Evolutionary conservation across 495 filamentous ascomycete genomes (phyloP), one percentile per base, ranked within the genome.

Genomic region (Terfezia boudieri): DNA sequence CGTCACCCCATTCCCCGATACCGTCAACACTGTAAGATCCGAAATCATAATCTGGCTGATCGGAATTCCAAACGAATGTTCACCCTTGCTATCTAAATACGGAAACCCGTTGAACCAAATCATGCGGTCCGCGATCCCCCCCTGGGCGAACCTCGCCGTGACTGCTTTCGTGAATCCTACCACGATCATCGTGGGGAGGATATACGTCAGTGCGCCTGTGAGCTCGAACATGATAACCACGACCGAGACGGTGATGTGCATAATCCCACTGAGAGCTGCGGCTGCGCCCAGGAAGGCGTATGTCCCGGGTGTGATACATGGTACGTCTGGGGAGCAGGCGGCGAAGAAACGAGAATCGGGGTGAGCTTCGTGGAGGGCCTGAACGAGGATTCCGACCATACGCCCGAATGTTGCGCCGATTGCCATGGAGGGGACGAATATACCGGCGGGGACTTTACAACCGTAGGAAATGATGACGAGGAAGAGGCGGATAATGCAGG

Each of bases 21-120:
- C 73, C 17, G 87, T 85, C 10, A 98, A 73, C 0, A 80, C 75
- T 6, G 77, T 72, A 10, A 94, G 73, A 56, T 86, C 79, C 14
- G 74, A 75, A 1, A 84, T 94, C 90, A 95, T 96, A 56, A 84
- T 85, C 57, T 84, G 78, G 4, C 86, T 93, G 35, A 96, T 89
- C 0, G 90, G 85, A 3, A 96, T 90, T 37, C 89, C 89, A 67
- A 96, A 95, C 51, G 86, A 86, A 66, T 96, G 90, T 53, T 96
- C 92, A 69, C 96, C 92, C 66, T 98, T 98, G 68, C 86, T 94
- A 68, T 98, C 90, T 4, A 98, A 75, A 71, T 93, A 96, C 0
- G 90, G 90, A 63, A 96, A 95, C 16, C 90, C 90, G 63, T 84
- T 98, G 72, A 95, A 94, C 88, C 87, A 96, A 58, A 98, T 98